Conservation (phyloP, 139 green algal genomes). For the Chlamydomonas applanata region DNA sequence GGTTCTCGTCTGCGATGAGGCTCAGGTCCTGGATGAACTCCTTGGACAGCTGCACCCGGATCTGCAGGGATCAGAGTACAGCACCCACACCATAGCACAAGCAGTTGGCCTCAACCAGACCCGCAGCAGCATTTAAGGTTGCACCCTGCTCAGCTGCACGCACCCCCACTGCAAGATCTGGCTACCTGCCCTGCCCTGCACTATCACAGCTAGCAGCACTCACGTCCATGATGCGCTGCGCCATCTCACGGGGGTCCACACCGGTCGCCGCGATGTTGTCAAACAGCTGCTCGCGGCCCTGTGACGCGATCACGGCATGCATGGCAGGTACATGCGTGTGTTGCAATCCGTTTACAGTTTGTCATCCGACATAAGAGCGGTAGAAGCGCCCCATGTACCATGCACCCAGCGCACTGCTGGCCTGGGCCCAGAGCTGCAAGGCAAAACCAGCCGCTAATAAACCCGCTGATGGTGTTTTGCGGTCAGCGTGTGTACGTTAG, state of each 20-base stretch:
- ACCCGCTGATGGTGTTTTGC: too few relatives aligned
- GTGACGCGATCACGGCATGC: background rate
- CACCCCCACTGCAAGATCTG: too few relatives aligned
- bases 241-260: constrained; percentile 80
- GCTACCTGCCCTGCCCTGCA: too few relatives aligned
- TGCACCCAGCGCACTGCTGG: too few relatives aligned
- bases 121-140: too few relatives aligned
- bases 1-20: constrained; percentile 56
- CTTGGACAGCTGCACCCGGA: constrained; percentile 66
- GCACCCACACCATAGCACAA: too few relatives aligned
- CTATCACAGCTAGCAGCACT: too few relatives aligned
- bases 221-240: constrained; percentile 86
- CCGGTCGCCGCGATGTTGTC: constrained; percentile 42
- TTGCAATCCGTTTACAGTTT: background rate
- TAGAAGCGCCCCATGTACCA: background rate
- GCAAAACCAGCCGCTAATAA: too few relatives aligned
- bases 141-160: too few relatives aligned
- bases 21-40: constrained; percentile 82
- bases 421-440: too few relatives aligned
- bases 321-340: background rate
- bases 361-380: background rate
- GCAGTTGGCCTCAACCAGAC: too few relatives aligned
- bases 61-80: constrained; percentile 44
- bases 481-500: too few relatives aligned
- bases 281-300: constrained; percentile 51